phyloP scores from a whole-genome alignment of 2,329 filamentous ascomycete genomes.

The Colletotrichum melonis region DNA sequence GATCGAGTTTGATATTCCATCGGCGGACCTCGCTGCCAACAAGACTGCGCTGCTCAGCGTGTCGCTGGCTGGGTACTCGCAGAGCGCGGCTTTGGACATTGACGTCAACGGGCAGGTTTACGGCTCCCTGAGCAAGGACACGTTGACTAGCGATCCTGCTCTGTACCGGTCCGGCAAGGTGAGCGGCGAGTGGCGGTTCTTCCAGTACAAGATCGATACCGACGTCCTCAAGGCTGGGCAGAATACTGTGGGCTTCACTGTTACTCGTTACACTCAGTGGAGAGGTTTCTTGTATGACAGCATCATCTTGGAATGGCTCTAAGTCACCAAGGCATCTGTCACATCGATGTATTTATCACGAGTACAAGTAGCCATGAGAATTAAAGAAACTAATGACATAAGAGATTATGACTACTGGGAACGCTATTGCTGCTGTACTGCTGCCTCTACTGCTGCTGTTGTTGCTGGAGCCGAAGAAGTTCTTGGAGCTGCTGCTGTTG shows the following conservation, averaged over 20 bases:
- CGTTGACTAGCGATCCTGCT: conserved; percentile 26
- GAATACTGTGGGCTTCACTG: conserved; percentile 24
- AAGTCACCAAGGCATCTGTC: neutral
- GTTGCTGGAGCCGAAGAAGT: neutral
- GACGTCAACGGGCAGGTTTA: conserved; percentile 28
- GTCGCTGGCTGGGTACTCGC: conserved; percentile 52
- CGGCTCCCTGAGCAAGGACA: conserved; percentile 27
- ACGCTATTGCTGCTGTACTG: neutral
- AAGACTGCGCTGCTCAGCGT: conserved; percentile 47
- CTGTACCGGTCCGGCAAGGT: conserved; percentile 32
- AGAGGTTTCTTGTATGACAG: conserved; percentile 34
- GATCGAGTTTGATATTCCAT: conserved; percentile 38
- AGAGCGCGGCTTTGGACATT: conserved; percentile 25
- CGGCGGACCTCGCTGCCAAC: conserved; percentile 17
- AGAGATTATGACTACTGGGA: neutral
- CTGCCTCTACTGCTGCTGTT: neutral
- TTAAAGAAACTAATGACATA: neutral
- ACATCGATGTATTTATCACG: neutral
- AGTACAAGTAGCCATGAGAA: neutral
- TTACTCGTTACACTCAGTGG: conserved; percentile 31
- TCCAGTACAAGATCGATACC: conserved; percentile 27
- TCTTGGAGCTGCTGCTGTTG: neutral
- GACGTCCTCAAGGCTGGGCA: conserved; percentile 16
- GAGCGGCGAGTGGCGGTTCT: conserved; percentile 33
- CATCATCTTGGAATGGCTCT: conserved; percentile 32